Base-by-base conservation (phyloP, 108 stramenopile species). In the Pseudonitzschia delicatissima region DNA sequence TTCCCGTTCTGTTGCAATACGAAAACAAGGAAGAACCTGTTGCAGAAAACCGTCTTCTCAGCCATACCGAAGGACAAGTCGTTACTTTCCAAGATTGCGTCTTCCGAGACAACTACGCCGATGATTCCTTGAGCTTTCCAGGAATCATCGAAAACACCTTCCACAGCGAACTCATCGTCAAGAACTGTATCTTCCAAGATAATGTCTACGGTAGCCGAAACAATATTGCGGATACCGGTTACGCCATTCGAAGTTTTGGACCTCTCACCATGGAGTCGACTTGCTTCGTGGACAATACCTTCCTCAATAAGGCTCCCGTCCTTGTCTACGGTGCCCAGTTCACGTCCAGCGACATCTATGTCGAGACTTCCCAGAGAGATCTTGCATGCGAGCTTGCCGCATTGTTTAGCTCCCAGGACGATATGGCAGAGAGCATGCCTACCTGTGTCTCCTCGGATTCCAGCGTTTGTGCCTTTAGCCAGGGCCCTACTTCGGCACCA, bases 201-300 rank as follows among this genome's bases (percentile, higher is more conserved):
- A 73, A 73, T 42, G 35, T 39, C 2, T 73, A 66, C 35, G 72
- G 66, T 34, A 44, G 57, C 31, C 18, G 9, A 4, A 51, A 49
- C 33, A 73, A 73, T 37, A 57, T 65, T 35, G 45, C 72, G 23
- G 35, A 52, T 12, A 50, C 18, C 57, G 72, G 72, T 13, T 66
- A 73, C 47, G 72, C 72, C n/a, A 39, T 73, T 50, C 57, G 72
- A 5, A 73, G 65, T 39, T 73, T 47, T 51, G 72, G 72, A 15
- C 65, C 64, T n/a, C 15, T 73, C 25, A 17, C 49, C 35, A 25
- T 73, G 34, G 66, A 73, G 27, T 37, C 64, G 31, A 57, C 48
- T 23, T 73, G 72, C 23, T 73, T 73, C 37, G 25, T 66, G 13
- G 72, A 67, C 72, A 73, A 73, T 37, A 29, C 5, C 9, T 73